Base-by-base conservation (phyloP, 163 green algal genomes). In the Coccomyxa subellipsoidea region DNA sequence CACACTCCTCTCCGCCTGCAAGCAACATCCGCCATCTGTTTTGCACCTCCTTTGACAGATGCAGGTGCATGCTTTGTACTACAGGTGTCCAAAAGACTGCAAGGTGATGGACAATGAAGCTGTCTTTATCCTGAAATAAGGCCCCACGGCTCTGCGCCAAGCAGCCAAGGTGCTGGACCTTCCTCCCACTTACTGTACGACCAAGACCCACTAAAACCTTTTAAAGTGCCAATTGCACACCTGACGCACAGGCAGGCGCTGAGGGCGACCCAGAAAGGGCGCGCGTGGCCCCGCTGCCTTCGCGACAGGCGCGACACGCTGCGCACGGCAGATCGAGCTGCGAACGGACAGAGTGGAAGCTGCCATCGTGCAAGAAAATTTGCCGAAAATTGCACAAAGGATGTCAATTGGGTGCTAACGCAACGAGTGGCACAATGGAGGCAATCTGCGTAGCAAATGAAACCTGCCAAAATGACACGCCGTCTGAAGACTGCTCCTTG, bases 251-350 rank as follows among this genome's bases (percentile, higher is more conserved):
- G 66, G 66, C 66, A 73, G 66, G 66, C 47, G 66, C 66, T 73
- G 66, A 59, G 47, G 66, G 66, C 66, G 66, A 32, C 66, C 66
- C 66, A 73, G 29, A 34, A 73, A 73, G n/a, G 66, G 66, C 66
- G 66, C 66, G 66, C 66, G 66, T 32, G 66, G 66, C 4, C 29
- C 66, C n/a, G 66, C 27, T 73, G 66, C 66, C 29, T 23, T 18
- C 15, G 66, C n/a, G 32, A 73, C 66, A 73, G 66, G 66, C 27
- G n/a, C 66, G 29, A 23, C 66, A 73, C n/a, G 66, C 66, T 73
- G 66, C 21, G 66, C 66, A 32, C 66, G 27, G 66, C 29, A 32
- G 18, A 73, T 8, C 27, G 66, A 8, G 66, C 66, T 73, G 66
- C 66, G 66, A 23, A 73, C n/a, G 21, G 66, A 73, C 66, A 73